Evolutionary conservation across 495 filamentous ascomycete species (phyloP).

Genomic region (Terfezia claveryi): DNA sequence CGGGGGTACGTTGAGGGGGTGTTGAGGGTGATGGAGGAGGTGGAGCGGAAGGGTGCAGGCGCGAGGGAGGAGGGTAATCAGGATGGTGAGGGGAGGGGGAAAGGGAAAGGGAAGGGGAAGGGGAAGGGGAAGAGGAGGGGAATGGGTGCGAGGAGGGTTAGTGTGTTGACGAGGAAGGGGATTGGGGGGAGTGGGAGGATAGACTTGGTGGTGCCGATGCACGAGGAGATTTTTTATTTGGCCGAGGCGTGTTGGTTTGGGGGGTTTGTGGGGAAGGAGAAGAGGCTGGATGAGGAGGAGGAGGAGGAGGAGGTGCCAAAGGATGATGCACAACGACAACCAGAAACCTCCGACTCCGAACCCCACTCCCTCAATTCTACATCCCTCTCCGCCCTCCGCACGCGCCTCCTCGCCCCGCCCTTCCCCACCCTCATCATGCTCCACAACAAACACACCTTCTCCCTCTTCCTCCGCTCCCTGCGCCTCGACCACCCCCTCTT

Average conservation of each 20-base stretch:
- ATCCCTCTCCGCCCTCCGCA: conserved; percentile 2
- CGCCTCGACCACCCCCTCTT: conserved; percentile 9
- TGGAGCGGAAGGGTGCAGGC: too few species aligned
- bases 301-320: too few species aligned
- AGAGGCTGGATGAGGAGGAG: too few species aligned
- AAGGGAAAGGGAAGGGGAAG: too few species aligned
- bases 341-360: too few species aligned
- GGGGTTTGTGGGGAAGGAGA: too few species aligned
- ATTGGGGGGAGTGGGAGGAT: conserved; percentile 3
- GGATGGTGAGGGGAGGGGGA: too few species aligned
- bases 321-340: too few species aligned
- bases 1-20: conserved; percentile 13
- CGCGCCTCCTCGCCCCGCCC: conserved; percentile 11
- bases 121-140: too few species aligned
- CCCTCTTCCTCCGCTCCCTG: conserved; percentile 3
- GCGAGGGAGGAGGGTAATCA: too few species aligned
- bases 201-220: conserved; percentile 19
- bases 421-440: conserved; percentile 9
- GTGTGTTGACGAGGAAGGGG: too few species aligned
- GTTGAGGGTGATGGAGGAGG: conserved; percentile 5
- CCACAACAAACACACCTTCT: conserved; percentile 20
- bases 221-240: conserved; percentile 22
- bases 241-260: neutral
- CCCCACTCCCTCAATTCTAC: neutral
- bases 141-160: too few species aligned